These are phyloP conservation scores for Globisporangium irregulare DNA, from an alignment of 352 stramenopile genomes.

Conservation along the genomic window DNA sequence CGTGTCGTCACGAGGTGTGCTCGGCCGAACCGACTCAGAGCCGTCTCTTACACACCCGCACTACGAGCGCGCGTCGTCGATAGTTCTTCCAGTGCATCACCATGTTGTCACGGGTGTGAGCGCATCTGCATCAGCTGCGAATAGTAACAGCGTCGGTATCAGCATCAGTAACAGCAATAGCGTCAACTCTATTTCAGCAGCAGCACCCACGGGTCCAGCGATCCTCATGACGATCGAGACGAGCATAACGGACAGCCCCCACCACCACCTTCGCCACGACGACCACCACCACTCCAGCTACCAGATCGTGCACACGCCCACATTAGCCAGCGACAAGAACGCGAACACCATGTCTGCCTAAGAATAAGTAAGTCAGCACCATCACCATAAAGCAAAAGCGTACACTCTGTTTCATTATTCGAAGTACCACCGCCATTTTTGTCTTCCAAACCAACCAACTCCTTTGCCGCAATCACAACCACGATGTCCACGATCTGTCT, in stretches of 20 bases:
- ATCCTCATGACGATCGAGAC: conserved; percentile 20
- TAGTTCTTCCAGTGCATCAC: conserved; percentile 7
- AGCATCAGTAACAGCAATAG: background rate
- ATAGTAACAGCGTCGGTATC: background rate
- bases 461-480: too few relatives aligned
- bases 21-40: conserved; percentile 28
- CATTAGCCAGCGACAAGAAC: conserved; percentile 47
- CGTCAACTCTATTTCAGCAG: conserved; percentile 5
- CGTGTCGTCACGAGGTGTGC: conserved; percentile 17
- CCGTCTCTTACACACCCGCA: conserved; percentile 8
- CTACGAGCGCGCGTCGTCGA: background rate
- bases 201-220: conserved; percentile 3
- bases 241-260: conserved; percentile 26
- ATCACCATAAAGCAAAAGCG: background rate
- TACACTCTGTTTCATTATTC: background rate
- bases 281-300: conserved; percentile 29
- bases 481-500: too few relatives aligned
- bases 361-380: background rate
- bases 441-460: background rate
- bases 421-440: background rate
- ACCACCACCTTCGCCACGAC: conserved; percentile 12
- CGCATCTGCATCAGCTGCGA: conserved; percentile 2
- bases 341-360: conserved; percentile 23
- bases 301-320: conserved; percentile 57
- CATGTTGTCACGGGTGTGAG: background rate